Base-by-base conservation (phyloP, 1,139 yeast species). In the Saccharomycopsis hybrid region DNA sequence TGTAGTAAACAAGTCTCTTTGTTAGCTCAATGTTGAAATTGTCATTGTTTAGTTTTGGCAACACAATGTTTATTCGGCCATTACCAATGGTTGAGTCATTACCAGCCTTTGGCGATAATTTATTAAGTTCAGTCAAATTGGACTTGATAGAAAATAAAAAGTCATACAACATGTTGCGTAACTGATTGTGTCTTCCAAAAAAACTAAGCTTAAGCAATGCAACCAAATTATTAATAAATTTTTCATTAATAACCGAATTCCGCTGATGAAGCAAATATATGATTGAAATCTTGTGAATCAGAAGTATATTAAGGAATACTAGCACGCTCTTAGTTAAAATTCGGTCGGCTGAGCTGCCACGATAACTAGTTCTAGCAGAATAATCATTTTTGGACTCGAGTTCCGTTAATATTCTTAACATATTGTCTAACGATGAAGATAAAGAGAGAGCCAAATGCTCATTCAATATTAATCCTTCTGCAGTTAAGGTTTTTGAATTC, bases 91-190 rank as follows among this genome's bases (percentile, higher is more conserved):
- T 2, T 7, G 5, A 30, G 8, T 45, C 41, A 4, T 37, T 39
- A 13, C 24, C 38, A 25, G 8, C 9, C 7, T 13, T n/a, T 5
- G 43, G 32, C 8, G 32, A 13, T 13, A 27, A n/a, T 25, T 44
- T 45, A 30, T 41, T 41, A 27, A 49, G 31, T 27, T 48, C 54
- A 9, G 24, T 28, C n/a, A 49, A 40, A 31, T 50, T 50, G 8
- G 49, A 49, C 58, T 76, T 76, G 59, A 77, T 64, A 3, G 80
- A 68, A n/a, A 76, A 63, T 41, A 78, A 60, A 45, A 78, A 68
- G 59, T 78, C 84, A 57, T 77, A 76, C 5, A 78, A 64, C 50
- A 78, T 62, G 43, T 78, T 76, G 53, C 70, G 69, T 42, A 77
- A 60, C 55, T 73, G 76, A 39, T 71, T 76, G 55, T 71, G 70